A percentile compares a stretch with the other conserved stretches of the same genome.
Evolutionary conservation across 140 eudicot species (phyloP).

Genomic region (Anethum foeniculum): DNA sequence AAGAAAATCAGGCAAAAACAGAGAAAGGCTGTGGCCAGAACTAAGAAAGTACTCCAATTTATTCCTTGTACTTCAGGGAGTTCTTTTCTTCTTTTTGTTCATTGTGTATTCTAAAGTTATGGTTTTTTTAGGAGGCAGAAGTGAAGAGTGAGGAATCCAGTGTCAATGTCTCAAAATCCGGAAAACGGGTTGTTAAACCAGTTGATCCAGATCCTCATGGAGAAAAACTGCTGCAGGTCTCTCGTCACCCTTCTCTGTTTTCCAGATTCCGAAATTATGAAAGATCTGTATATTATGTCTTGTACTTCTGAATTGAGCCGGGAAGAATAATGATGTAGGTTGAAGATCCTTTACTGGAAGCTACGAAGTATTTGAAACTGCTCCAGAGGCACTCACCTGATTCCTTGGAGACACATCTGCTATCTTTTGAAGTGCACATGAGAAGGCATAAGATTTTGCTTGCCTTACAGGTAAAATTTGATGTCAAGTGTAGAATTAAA

Average conservation of each 20-base stretch:
- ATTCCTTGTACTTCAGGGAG: not conserved
- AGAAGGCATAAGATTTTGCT: conserved; percentile 80
- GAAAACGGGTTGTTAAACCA: conserved; percentile 65
- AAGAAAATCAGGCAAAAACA: conserved; percentile 94
- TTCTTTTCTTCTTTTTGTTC: not conserved
- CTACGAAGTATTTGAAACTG: conserved; percentile 82
- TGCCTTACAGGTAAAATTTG: conserved; percentile 65
- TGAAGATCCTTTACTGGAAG: conserved; percentile 88
- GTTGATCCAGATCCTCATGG: conserved; percentile 91
- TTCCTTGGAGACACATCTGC: conserved; percentile 77
- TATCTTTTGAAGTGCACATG: conserved; percentile 85
- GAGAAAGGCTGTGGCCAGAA: conserved; percentile 93
- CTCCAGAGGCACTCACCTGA: conserved; percentile 92
- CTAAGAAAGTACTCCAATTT: conserved; percentile 56
- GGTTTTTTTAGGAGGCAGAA: conserved; percentile 73
- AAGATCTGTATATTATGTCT: not conserved
- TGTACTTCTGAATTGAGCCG: not conserved
- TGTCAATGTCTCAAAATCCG: conserved; percentile 54
- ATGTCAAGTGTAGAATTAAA: conserved; percentile 2
- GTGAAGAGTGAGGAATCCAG: conserved; percentile 67
- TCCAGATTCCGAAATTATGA: not conserved
- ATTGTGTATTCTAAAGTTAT: conserved; percentile 13
- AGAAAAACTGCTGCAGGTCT: conserved; percentile 82
- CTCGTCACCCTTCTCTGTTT: not conserved
- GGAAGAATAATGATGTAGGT: conserved; percentile 32